phyloP scores from a whole-genome alignment of 2,329 filamentous ascomycete species.

The Phyllachora maydis region DNA sequence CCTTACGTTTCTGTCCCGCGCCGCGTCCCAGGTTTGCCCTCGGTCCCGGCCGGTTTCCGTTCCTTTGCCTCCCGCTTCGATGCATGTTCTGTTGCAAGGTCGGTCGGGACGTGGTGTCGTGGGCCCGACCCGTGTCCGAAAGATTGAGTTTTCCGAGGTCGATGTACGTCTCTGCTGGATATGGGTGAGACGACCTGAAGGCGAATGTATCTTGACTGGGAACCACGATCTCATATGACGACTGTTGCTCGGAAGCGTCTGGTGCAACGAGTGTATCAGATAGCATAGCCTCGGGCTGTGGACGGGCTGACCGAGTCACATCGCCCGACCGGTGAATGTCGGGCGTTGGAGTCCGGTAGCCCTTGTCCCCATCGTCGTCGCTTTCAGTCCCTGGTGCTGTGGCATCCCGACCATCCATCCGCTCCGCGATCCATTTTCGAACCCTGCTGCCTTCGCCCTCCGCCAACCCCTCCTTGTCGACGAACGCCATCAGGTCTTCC shows the following conservation, averaged over 20 bases:
- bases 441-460: slow-evolving; percentile 57
- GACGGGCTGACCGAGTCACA: slow-evolving; percentile 18
- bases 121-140: slow-evolving; percentile 27
- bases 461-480: slow-evolving; percentile 61
- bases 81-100: slow-evolving; percentile 9
- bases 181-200: slow-evolving; percentile 44
- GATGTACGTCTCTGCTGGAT: slow-evolving; percentile 35
- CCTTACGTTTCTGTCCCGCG: slow-evolving; percentile 51
- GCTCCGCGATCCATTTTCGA: slow-evolving; percentile 45
- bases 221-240: slow-evolving; percentile 24
- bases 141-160: slow-evolving; percentile 40
- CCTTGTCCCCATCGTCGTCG: slow-evolving; percentile 44
- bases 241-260: no score
- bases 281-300: no score
- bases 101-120: slow-evolving; percentile 11
- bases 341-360: slow-evolving; percentile 36
- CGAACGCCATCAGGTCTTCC: slow-evolving; percentile 68
- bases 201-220: slow-evolving; percentile 43
- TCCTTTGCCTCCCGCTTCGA: slow-evolving; percentile 4
- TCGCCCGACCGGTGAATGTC: slow-evolving; percentile 27
- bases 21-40: slow-evolving; percentile 29
- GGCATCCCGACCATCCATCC: slow-evolving; percentile 40
- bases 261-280: no score
- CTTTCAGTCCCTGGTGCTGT: slow-evolving; percentile 20
- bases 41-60: slow-evolving; percentile 4